These are phyloP conservation scores for Daldinia eschscholtzii DNA, from an alignment of 2,329 filamentous ascomycete species.

Conservation along the genomic window DNA sequence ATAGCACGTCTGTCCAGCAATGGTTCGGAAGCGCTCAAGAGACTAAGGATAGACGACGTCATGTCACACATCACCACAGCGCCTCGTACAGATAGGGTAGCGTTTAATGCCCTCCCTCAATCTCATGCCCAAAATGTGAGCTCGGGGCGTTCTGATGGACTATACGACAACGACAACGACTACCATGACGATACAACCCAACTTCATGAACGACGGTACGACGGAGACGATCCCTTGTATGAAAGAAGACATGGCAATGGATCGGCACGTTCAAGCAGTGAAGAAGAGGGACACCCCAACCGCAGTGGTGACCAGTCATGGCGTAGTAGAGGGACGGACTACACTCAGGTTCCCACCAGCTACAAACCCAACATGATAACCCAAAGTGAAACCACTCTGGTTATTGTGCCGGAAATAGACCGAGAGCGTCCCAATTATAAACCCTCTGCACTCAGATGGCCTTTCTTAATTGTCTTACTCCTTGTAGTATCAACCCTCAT, in stretches of 20 bases:
- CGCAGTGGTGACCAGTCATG: slow-evolving; percentile 13
- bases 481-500: slow-evolving; percentile 31
- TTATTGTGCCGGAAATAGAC: slow-evolving; percentile 14
- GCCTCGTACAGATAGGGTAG: slow-evolving; percentile 13
- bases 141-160: slow-evolving; percentile 11
- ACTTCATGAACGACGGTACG: slow-evolving; percentile 22
- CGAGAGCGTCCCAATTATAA: slow-evolving; percentile 43
- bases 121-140: slow-evolving; percentile 20
- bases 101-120: slow-evolving; percentile 34
- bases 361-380: slow-evolving; percentile 32
- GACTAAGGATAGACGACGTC: slow-evolving; percentile 13
- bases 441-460: slow-evolving; percentile 43
- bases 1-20: background rate
- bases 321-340: slow-evolving; percentile 21
- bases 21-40: slow-evolving; percentile 5
- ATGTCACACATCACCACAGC: slow-evolving; percentile 41
- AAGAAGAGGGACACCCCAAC: slow-evolving; percentile 7
- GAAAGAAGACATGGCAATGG: slow-evolving; percentile 12
- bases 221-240: slow-evolving; percentile 1
- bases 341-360: slow-evolving; percentile 24
- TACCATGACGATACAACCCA: slow-evolving; percentile 8
- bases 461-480: slow-evolving; percentile 40
- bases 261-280: background rate
- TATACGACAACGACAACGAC: slow-evolving; percentile 22
- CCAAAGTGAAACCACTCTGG: slow-evolving; percentile 15